These are phyloP conservation scores for Tylopilus plumbeoviolaceoides DNA, from an alignment of 768 basidiomycete genomes.

Conservation along the genomic window DNA sequence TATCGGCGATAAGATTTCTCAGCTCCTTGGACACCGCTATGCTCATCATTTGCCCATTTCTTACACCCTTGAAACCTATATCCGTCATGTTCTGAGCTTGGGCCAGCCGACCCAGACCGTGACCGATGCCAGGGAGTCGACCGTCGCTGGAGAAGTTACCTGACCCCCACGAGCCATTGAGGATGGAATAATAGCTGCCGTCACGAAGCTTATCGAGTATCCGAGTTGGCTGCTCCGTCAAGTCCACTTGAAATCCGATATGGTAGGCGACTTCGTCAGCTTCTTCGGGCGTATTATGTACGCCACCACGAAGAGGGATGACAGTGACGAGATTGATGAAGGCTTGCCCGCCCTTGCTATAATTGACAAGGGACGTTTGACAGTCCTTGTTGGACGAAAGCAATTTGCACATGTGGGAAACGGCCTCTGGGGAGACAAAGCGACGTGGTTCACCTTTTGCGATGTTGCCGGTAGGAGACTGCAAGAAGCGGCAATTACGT, in stretches of 20 bases:
- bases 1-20: constrained; percentile 43
- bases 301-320: constrained; percentile 76
- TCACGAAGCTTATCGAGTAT: constrained; percentile 77
- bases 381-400: constrained; percentile 79
- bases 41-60: constrained; percentile 25
- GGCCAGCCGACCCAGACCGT: constrained; percentile 8
- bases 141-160: background rate
- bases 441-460: constrained; percentile 51
- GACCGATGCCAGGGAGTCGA: background rate
- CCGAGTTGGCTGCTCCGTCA: constrained; percentile 79
- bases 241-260: constrained; percentile 95
- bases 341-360: constrained; percentile 74
- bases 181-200: constrained; percentile 65
- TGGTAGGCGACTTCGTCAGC: constrained; percentile 76
- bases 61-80: constrained; percentile 20
- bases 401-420: constrained; percentile 62
- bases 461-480: constrained; percentile 64
- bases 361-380: constrained; percentile 85
- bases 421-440: constrained; percentile 60
- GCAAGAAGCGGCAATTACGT: constrained; percentile 87
- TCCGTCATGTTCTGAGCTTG: constrained; percentile 19
- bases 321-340: constrained; percentile 93
- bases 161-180: constrained; percentile 39
- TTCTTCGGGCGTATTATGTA: constrained; percentile 42
- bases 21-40: constrained; percentile 51